Base-by-base conservation (phyloP, 805 yeast species). In the Naumovozyma castellii region DNA sequence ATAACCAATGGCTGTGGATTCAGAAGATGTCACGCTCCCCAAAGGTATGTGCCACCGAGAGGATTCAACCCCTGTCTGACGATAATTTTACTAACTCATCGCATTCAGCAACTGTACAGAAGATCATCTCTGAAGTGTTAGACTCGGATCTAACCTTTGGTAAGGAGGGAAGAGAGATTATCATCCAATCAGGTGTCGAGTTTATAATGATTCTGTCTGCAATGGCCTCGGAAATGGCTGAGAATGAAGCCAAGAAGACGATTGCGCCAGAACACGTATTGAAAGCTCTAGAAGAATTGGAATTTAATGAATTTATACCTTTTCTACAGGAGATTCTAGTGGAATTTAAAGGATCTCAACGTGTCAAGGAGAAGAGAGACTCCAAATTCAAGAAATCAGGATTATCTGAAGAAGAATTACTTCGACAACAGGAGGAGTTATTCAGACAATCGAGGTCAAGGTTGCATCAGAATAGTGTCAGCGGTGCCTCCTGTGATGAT, bases 221-320 rank as follows among this genome's bases (percentile, higher is more conserved):
- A 2, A 95, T 87, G 64, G 81, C 90, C 41, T 88, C 90, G 53
- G 97, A 92, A 46, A 87, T 92, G 48, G 97, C 97, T 1, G 97
- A 92, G 52, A 83, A 82, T 52, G 98, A 92, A 58, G 78, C 94
- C 39, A 92, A 92, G 62, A 92, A 92, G 63, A 92, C 98, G 2
- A 92, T 92, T 34, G 94, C 96, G 0, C 82, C 95, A 2, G 98
- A 92, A 59, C 98, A 92, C 58, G 97, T 92, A 30, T 73, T 90
- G 46, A 83, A 80, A 54, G 97, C 97, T 0, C 66, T 92, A 34
- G 79, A 76, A 45, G 95, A 84, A 53, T 69, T 92, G 40, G 98
- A 95, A 19, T 92, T 86, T 61, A 72, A 72, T 20, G 87, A 84
- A 43, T 92, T 90, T 59, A 70, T 92, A 38, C 88, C 82, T 28